These are phyloP conservation scores for Suhomyces canberraensis DNA, from an alignment of 805 yeast genomes.

Conservation along the genomic window DNA sequence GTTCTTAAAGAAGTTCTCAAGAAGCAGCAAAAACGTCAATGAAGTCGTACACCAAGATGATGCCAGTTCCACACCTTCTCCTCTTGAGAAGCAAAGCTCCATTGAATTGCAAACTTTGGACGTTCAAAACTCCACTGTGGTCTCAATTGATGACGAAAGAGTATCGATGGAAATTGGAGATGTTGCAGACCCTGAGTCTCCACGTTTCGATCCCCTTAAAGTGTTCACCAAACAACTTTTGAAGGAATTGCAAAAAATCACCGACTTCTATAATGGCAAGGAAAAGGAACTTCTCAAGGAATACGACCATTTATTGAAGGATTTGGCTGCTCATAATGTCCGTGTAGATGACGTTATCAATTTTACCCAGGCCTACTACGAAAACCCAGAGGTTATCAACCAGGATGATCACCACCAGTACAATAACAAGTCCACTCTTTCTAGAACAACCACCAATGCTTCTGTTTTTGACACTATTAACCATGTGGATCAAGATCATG, in stretches of 20 bases:
- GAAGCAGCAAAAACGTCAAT: conserved; percentile 6
- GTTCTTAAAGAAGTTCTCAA: conserved; percentile 17
- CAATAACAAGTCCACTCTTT: conserved; percentile 17
- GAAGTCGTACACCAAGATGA: not conserved
- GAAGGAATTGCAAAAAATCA: conserved; percentile 50
- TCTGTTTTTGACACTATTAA: conserved; percentile 27
- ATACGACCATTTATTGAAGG: conserved; percentile 45
- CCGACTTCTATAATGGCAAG: conserved; percentile 46
- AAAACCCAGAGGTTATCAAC: conserved; percentile 7
- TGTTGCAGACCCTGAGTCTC: conserved; percentile 7
- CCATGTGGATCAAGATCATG: conserved; percentile 24
- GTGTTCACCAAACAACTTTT: conserved; percentile 46
- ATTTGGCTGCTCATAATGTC: conserved; percentile 36
- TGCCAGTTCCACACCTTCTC: not conserved
- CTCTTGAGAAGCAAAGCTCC: conserved; percentile 10
- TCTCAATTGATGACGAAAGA: conserved; percentile 2
- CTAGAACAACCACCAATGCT: conserved; percentile 21
- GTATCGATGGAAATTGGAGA: not conserved
- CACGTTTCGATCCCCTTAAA: conserved; percentile 27
- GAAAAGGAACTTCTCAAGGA: conserved; percentile 46
- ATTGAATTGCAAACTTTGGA: conserved; percentile 14
- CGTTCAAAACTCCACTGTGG: conserved; percentile 16
- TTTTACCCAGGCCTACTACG: conserved; percentile 24
- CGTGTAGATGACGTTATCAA: conserved; percentile 24
- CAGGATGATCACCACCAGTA: conserved; percentile 20